phyloP scores from a whole-genome alignment of 371 early-diverging fungal species.

The Mortierella sp. region DNA sequence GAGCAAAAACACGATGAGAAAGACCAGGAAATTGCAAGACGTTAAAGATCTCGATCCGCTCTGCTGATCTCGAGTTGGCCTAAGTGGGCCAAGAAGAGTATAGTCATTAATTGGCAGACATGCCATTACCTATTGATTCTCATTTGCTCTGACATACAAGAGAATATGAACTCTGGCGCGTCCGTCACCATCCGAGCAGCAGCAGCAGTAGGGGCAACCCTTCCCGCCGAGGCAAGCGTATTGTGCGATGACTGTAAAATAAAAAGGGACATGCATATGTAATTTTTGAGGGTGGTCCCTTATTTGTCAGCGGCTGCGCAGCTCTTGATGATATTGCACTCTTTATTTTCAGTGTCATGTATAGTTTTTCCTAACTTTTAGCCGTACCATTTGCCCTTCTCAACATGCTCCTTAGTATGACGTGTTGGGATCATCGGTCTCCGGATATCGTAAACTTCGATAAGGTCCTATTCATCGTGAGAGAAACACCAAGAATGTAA shows the following conservation, averaged over 20 bases:
- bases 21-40: not conserved
- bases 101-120: not conserved
- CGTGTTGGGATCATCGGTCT: conserved; percentile 75
- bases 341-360: not conserved
- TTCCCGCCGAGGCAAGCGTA: too few relatives aligned
- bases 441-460: conserved; percentile 74
- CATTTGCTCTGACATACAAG: not conserved
- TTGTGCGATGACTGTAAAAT: too few relatives aligned
- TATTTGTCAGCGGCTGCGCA: too few relatives aligned
- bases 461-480: conserved; percentile 63
- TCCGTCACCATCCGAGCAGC: not conserved
- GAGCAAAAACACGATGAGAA: not conserved
- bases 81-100: not conserved
- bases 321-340: not conserved
- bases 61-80: conserved; percentile 3
- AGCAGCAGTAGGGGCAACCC: too few relatives aligned
- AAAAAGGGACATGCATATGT: too few relatives aligned
- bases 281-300: too few relatives aligned
- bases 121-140: not conserved
- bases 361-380: conserved; percentile 8
- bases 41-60: not conserved
- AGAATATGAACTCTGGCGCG: not conserved
- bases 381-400: conserved; percentile 63
- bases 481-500: not conserved
- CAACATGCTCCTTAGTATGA: conserved; percentile 35